These are phyloP conservation scores for cucumber (Cucumis sativus) DNA, from an alignment of 306 rosid species.

Conservation along the genomic window Cucumber_9930_V3 NC_026655.2:11029001-11029500, in stretches of 20 bases:
- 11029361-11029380: background rate
- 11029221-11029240: background rate
- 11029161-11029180: background rate
- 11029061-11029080: background rate
- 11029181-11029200: constrained; percentile 4
- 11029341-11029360: background rate
- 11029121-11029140: background rate
- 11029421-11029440: background rate
- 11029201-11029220: background rate
- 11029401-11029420: background rate
- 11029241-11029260: background rate
- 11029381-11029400: constrained; percentile 1
- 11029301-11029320: background rate
- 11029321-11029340: background rate
- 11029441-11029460: background rate
- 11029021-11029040: background rate
- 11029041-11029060: background rate
- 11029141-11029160: background rate
- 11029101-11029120: background rate
- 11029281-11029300: background rate
- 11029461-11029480: background rate
- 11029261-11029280: background rate
- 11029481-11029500: background rate
- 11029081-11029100: background rate
- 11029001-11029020: background rate